Evolutionary conservation across 2,329 filamentous ascomycete genomes (phyloP).

Genomic region (Cladorrhinum sp.): DNA sequence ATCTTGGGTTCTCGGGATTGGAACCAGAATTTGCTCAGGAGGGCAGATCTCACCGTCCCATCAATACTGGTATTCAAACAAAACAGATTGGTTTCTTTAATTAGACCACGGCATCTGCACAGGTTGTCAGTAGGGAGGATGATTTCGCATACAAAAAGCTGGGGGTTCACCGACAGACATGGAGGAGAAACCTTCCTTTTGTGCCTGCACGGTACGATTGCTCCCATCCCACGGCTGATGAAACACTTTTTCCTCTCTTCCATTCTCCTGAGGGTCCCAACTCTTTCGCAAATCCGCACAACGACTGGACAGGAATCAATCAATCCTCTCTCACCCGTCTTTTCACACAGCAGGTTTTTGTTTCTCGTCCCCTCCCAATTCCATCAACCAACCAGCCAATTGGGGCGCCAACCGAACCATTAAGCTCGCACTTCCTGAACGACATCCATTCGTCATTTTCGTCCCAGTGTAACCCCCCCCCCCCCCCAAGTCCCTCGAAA

Average conservation of each 20-base stretch:
- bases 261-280: constrained; percentile 4
- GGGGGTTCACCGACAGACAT: not conserved
- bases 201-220: not conserved
- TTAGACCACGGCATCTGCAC: too few relatives aligned
- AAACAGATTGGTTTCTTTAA: not conserved
- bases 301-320: constrained; percentile 7
- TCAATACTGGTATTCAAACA: too few relatives aligned
- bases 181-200: not conserved
- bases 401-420: constrained; percentile 5
- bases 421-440: not conserved
- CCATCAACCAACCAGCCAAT: not conserved
- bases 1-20: not conserved
- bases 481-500: not conserved
- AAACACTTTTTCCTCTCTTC: not conserved
- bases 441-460: not conserved
- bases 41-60: too few relatives aligned
- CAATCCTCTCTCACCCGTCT: not conserved
- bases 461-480: too few relatives aligned
- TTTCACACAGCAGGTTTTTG: not conserved
- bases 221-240: not conserved
- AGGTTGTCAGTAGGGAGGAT: too few relatives aligned
- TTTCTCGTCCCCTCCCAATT: not conserved
- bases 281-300: not conserved
- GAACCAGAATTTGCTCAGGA: not conserved
- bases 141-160: too few relatives aligned